A percentile compares a stretch with the other conserved stretches of the same genome.
phyloP scores from a whole-genome alignment of 768 basidiomycete genomes.

The Boletus vermiculosoides region DNA sequence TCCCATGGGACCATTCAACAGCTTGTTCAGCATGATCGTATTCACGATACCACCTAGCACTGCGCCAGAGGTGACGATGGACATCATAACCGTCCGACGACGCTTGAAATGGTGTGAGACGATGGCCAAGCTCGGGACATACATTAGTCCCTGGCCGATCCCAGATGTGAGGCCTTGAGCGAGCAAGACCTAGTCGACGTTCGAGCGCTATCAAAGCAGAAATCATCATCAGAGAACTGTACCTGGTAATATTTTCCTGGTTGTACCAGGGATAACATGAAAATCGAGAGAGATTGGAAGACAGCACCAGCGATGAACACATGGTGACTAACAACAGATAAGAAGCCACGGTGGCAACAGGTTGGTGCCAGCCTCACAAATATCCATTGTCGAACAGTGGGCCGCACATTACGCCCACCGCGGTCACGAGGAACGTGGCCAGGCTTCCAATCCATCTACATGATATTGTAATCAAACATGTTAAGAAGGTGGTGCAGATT shows the following conservation, averaged over 20 bases:
- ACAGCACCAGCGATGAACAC: conserved; percentile 26
- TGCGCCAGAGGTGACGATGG: conserved; percentile 45
- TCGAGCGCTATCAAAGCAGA: neutral
- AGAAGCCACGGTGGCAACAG: neutral
- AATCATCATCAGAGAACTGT: neutral
- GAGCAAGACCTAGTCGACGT: conserved; percentile 37
- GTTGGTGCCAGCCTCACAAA: conserved; percentile 19
- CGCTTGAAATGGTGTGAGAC: conserved; percentile 46
- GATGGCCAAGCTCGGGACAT: conserved; percentile 42
- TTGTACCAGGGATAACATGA: conserved; percentile 38
- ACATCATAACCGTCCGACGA: conserved; percentile 43
- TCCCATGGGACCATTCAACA: conserved; percentile 42
- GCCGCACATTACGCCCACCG: conserved; percentile 24
- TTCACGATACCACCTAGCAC: conserved; percentile 55
- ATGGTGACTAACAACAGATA: conserved; percentile 7
- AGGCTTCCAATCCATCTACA: conserved; percentile 30
- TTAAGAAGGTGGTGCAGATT: too few relatives aligned
- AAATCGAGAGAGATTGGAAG: conserved; percentile 31
- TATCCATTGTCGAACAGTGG: conserved; percentile 28
- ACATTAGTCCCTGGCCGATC: conserved; percentile 43
- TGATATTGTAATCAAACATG: neutral
- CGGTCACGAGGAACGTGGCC: conserved; percentile 16
- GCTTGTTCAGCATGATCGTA: conserved; percentile 59
- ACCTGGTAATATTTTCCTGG: conserved; percentile 39
- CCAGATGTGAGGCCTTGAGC: conserved; percentile 45